Base-by-base conservation (phyloP, 2,329 filamentous ascomycete species). In the Talaromyces sp. region DNA sequence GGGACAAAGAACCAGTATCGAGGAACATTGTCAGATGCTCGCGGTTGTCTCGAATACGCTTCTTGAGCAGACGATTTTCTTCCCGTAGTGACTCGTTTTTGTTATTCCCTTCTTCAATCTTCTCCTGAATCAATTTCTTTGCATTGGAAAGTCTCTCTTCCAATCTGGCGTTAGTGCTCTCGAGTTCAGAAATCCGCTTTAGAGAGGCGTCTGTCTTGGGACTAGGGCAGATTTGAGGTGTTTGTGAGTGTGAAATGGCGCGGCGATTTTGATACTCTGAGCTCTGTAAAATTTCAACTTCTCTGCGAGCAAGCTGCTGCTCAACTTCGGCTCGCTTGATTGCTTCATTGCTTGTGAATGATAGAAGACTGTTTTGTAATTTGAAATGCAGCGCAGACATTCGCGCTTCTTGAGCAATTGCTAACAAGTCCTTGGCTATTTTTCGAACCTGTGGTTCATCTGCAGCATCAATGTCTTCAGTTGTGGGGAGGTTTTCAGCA, bases 311-410 rank as follows among this genome's bases (percentile, higher is more conserved):
- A 86, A 97, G 93, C 69, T 95, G 91, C 72, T 96, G 91, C 77
- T 97, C 94, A 5, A 97, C 93, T 40, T 89, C 90, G 70, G 94
- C 92, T 29, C 93, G 88, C 77, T 96, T 93, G 10, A 92, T 87
- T 34, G 93, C 90, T 70, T 96, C 92, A 58, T 90, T 88, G 63
- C 91, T 93, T 73, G 96, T 92, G 69, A 97, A 88, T 61, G 87
- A 88, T 31, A 96, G 85, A 73, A 97, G 85, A 71, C 90, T 93
- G 74, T 93, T 91, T 76, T 97, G 94, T 63, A 98, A 82, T 79
- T 95, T 96, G 80, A 95, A 90, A 76, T 97, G 93, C 36, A 93
- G 91, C 17, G 91, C 89, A 66, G 93, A 91, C 82, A 93, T 93
- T 73, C 95, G 91, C 64, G 87, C 84, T 69, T 90, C 88, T 68